phyloP scores from a whole-genome alignment of 805 yeast species.

The Candida orba region DNA sequence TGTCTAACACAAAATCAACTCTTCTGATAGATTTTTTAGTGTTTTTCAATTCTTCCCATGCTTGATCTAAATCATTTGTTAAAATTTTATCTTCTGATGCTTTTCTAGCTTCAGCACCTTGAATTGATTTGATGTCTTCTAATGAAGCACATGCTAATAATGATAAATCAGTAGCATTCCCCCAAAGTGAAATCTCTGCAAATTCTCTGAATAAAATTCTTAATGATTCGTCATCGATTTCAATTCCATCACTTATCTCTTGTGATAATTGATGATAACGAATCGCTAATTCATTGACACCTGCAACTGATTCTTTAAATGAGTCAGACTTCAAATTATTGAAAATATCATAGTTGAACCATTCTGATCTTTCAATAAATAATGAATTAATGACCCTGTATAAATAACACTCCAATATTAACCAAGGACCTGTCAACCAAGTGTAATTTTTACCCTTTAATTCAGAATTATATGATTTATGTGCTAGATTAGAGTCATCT shows the following conservation, averaged over 20 bases:
- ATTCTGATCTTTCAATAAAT: constrained; percentile 32
- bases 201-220: constrained; percentile 70
- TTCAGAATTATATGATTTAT: constrained; percentile 53
- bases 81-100: constrained; percentile 74
- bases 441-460: constrained; percentile 33
- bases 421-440: constrained; percentile 90
- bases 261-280: constrained; percentile 42
- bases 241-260: constrained; percentile 16
- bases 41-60: constrained; percentile 47
- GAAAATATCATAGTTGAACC: constrained; percentile 65
- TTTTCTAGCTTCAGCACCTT: constrained; percentile 82
- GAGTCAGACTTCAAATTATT: constrained; percentile 62
- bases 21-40: constrained; percentile 26
- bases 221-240: constrained; percentile 30
- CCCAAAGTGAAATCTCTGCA: constrained; percentile 89
- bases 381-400: constrained; percentile 56
- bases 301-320: constrained; percentile 64
- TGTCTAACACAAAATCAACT: constrained; percentile 82
- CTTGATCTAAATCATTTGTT: constrained; percentile 62
- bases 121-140: constrained; percentile 85
- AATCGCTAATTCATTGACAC: constrained; percentile 74
- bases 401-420: constrained; percentile 75
- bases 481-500: constrained; percentile 29
- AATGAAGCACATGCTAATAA: constrained; percentile 80
- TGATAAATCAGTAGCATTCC: constrained; percentile 94